phyloP scores from a whole-genome alignment of 2,329 filamentous ascomycete genomes.

The Ampelomyces quisqualis region DNA sequence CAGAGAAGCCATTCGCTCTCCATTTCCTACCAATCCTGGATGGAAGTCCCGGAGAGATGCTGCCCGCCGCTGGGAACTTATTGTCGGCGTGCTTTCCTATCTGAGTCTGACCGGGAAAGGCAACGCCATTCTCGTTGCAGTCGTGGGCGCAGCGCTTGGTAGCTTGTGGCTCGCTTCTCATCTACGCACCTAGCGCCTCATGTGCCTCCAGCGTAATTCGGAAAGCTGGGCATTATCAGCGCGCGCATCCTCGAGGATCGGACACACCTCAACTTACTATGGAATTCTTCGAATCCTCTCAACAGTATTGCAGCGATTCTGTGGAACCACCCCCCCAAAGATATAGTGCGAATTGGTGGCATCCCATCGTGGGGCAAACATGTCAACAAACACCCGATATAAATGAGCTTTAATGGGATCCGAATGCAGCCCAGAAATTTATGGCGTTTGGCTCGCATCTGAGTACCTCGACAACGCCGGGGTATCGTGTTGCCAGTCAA shows the following conservation, averaged over 20 bases:
- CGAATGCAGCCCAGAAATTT: slow-evolving; percentile 8
- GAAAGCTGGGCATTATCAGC: slow-evolving; percentile 3
- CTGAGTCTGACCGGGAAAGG: slow-evolving; percentile 53
- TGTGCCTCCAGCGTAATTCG: too few species aligned
- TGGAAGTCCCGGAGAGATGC: slow-evolving; percentile 57
- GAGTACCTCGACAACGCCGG: slow-evolving; percentile 1
- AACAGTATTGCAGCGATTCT: slow-evolving; percentile 20
- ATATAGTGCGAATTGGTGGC: slow-evolving; percentile 14
- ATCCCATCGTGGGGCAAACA: slow-evolving; percentile 13
- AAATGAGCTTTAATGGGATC: slow-evolving; percentile 16
- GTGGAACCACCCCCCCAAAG: slow-evolving; percentile 13
- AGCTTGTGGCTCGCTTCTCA: slow-evolving; percentile 29
- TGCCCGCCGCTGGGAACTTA: slow-evolving; percentile 60
- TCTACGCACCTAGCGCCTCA: slow-evolving; percentile 15
- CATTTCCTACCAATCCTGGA: slow-evolving; percentile 58
- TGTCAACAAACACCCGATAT: slow-evolving; percentile 19
- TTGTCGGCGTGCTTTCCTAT: slow-evolving; percentile 60
- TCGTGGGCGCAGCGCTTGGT: slow-evolving; percentile 29
- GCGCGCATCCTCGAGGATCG: slow-evolving; percentile 1
- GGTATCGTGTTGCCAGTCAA: slow-evolving; percentile 6
- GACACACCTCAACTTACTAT: slow-evolving; percentile 11
- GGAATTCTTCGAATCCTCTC: slow-evolving; percentile 19
- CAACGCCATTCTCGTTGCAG: slow-evolving; percentile 41
- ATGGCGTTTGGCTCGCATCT: not conserved
- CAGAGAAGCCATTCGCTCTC: slow-evolving; percentile 48